Base-by-base conservation (phyloP, 2,329 filamentous ascomycete genomes). In the Phialophora verrucosa region DNA sequence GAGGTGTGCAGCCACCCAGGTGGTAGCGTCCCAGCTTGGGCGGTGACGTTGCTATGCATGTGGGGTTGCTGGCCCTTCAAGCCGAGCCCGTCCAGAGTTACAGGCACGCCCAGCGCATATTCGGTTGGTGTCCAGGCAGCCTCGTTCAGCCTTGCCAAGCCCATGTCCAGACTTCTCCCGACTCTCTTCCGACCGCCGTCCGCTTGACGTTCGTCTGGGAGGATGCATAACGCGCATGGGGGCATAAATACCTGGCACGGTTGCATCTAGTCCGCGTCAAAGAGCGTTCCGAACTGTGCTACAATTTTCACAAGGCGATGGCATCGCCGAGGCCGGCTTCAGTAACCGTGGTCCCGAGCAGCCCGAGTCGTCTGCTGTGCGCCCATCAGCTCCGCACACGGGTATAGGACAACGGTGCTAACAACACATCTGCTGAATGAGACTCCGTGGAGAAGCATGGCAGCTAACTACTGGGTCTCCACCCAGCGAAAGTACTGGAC, bases 401-500 rank as follows among this genome's bases (percentile, higher is more conserved):
- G 38, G 2, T 44, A 44, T 44, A 44, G 14, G 38, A 7, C 17
- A 44, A n/a, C n/a, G 14, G 5, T 6, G 5, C 38, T n/a, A n/a
- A 42, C 12, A 3, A 1, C 49, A 53, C 49, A 3, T 27, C 3
- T 53, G 11, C 49, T 27, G 20, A 14, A 20, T 4, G 23, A 29
- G 49, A 27, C 42, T 17, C 17, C 7, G 2, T 42, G 31, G 4
- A 54, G 27, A 23, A 61, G 12, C 32, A 97, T 97, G 94, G 92
- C 94, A 38, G 91, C 93, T 76, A 97, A 94, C 80, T 99, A 94
- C 82, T 99, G 93, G 93, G 90, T 92, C 70, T 98, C 95, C 63
- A 95, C 92, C 29, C 95, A 99, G 80, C 87, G 90, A 73, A 90
- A 88, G 72, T 87, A 91, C 81, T 99, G 95, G 95, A 90, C 92